A percentile compares a stretch with the other conserved stretches of the same genome.
These are phyloP conservation scores for Solanum dulcamara DNA, from an alignment of 257 asterid genomes.

Conservation along the genomic window DNA sequence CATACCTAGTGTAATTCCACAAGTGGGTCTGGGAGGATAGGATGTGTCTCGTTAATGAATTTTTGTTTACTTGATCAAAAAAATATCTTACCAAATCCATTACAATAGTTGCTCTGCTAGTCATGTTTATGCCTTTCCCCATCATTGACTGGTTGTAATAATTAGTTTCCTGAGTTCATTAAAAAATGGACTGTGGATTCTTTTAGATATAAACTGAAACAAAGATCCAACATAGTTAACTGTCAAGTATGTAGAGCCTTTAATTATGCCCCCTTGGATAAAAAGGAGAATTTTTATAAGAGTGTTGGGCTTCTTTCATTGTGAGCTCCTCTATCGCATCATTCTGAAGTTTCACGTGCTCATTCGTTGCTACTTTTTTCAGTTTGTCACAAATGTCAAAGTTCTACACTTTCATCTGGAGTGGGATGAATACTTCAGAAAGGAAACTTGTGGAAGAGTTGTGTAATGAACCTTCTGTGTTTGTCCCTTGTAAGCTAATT, in stretches of 20 bases:
- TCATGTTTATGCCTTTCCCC: background rate
- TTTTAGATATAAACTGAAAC: background rate
- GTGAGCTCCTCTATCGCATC: background rate
- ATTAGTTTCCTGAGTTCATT: background rate
- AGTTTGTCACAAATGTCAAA: slow-evolving; percentile 80
- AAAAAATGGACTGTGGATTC: background rate
- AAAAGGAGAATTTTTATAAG: background rate
- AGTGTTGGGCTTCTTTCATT: background rate
- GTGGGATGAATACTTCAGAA: slow-evolving; percentile 49
- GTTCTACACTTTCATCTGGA: slow-evolving; percentile 70
- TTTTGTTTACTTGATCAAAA: background rate
- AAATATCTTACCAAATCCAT: background rate
- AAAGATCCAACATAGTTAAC: background rate
- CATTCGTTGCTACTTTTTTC: slow-evolving; percentile 3
- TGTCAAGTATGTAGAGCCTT: background rate
- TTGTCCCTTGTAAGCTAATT: slow-evolving; percentile 49
- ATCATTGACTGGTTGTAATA: background rate
- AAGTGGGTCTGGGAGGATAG: background rate
- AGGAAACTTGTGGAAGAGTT: slow-evolving; percentile 47
- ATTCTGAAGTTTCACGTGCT: background rate
- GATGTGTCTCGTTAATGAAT: background rate
- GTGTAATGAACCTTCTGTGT: slow-evolving; percentile 59
- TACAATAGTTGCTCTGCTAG: background rate
- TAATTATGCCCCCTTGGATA: background rate
- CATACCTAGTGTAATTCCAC: background rate